phyloP scores from a whole-genome alignment of 768 basidiomycete species.

The Pulveroboletus sp. region DNA sequence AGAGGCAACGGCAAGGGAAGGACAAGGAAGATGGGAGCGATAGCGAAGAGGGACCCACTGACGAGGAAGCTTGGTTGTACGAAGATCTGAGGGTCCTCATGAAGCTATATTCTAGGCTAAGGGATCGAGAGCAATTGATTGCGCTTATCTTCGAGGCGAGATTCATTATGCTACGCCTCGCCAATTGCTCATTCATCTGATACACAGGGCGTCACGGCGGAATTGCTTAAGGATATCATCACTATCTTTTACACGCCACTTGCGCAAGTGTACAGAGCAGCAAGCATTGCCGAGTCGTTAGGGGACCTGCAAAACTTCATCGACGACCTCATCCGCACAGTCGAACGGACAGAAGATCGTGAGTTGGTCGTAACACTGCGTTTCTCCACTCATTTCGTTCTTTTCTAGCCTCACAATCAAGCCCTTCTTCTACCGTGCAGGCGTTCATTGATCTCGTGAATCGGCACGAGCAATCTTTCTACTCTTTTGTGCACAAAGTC shows the following conservation, averaged over 20 bases:
- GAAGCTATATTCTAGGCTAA: constrained; percentile 69
- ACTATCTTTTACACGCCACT: constrained; percentile 97
- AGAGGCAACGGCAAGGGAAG: constrained; percentile 47
- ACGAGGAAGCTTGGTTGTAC: constrained; percentile 95
- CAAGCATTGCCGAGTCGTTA: constrained; percentile 92
- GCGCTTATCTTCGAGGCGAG: constrained; percentile 90
- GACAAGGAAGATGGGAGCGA: constrained; percentile 48
- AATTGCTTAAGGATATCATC: constrained; percentile 95
- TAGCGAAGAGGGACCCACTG: constrained; percentile 86
- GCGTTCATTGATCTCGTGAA: constrained; percentile 90
- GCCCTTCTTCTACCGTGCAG: constrained; percentile 84
- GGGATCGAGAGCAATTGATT: constrained; percentile 89
- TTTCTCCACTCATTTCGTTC: constrained; percentile 1
- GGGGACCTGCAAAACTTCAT: constrained; percentile 90
- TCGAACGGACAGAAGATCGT: constrained; percentile 89
- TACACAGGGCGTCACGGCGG: constrained; percentile 83
- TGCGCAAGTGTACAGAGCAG: constrained; percentile 95
- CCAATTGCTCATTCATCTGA: constrained; percentile 1
- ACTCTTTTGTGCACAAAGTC: constrained; percentile 96
- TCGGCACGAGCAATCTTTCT: constrained; percentile 94
- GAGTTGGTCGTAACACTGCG: constrained; percentile 30
- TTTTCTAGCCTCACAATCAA: constrained; percentile 66
- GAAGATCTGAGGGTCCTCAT: constrained; percentile 85
- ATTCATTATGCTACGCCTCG: not conserved
- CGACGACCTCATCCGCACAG: constrained; percentile 91